Conservation (phyloP, 2,329 filamentous ascomycete species). For the Diplodia mutila region DNA sequence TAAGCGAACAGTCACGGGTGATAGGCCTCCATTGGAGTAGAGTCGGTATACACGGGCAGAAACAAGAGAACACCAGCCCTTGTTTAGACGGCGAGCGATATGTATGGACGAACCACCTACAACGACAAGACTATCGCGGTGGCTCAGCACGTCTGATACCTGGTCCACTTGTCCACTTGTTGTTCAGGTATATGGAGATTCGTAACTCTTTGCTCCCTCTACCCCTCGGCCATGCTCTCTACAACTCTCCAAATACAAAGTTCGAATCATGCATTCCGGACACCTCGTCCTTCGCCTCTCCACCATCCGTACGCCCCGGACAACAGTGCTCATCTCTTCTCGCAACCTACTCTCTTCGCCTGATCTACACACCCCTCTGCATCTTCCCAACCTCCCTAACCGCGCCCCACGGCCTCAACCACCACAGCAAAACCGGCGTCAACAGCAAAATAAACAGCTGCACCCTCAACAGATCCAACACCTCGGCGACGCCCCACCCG, state of each 20-base stretch:
- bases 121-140: too few relatives aligned
- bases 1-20: too few relatives aligned
- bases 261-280: not conserved
- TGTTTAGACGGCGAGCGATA: too few relatives aligned
- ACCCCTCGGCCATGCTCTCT: too few relatives aligned
- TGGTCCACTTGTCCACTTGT: too few relatives aligned
- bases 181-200: too few relatives aligned
- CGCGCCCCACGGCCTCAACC: slow-evolving; percentile 14
- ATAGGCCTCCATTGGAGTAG: too few relatives aligned
- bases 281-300: not conserved
- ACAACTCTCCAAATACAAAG: not conserved
- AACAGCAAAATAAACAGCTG: slow-evolving; percentile 6
- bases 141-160: too few relatives aligned
- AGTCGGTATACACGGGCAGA: too few relatives aligned
- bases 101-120: too few relatives aligned
- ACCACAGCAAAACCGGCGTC: slow-evolving; percentile 17
- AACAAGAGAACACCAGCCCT: too few relatives aligned
- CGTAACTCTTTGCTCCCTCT: not conserved
- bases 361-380: not conserved
- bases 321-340: not conserved
- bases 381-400: not conserved
- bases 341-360: not conserved
- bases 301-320: not conserved
- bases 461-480: slow-evolving; percentile 8
- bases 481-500: not conserved